Percentiles rank a stretch among this genome's conserved stretches.
Conservation (phyloP, 1,284 basidiomycete genomes). For the Xerocomus amazonicus region DNA sequence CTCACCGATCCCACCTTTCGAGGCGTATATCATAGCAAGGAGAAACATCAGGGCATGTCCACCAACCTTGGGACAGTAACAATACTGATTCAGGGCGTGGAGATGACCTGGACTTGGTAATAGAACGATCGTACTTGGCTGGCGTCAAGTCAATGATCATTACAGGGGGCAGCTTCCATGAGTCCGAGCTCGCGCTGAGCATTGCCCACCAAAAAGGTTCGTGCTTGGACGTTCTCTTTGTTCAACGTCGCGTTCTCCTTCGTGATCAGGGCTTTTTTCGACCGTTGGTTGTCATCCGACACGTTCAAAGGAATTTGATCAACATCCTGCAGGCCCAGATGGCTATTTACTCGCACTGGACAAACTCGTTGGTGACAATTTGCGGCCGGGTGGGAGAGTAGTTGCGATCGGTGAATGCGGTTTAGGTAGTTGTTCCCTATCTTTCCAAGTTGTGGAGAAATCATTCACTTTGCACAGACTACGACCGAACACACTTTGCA, state of each 20-base stretch:
- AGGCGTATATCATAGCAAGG: constrained; percentile 49
- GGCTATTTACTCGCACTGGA: constrained; percentile 66
- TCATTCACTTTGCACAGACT: constrained; percentile 50
- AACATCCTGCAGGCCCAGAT: constrained; percentile 54
- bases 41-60: constrained; percentile 50
- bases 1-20: constrained; percentile 61
- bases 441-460: not conserved
- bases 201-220: constrained; percentile 60
- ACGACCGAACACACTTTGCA: constrained; percentile 78
- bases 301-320: constrained; percentile 73
- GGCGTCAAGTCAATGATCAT: constrained; percentile 79
- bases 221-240: constrained; percentile 12
- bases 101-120: constrained; percentile 68
- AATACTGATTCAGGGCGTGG: constrained; percentile 2
- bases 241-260: not conserved
- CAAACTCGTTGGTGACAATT: constrained; percentile 51
- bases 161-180: constrained; percentile 73
- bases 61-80: constrained; percentile 9
- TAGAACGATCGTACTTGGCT: constrained; percentile 57
- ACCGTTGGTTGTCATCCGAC: constrained; percentile 89
- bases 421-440: constrained; percentile 49
- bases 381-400: constrained; percentile 54
- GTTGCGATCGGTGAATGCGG: constrained; percentile 88
- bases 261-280: constrained; percentile 56
- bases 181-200: constrained; percentile 60